Evolutionary conservation across 805 yeast species (phyloP), one percentile per base, ranked within the genome.

Genomic region (Nakazawaea wickerhamii): DNA sequence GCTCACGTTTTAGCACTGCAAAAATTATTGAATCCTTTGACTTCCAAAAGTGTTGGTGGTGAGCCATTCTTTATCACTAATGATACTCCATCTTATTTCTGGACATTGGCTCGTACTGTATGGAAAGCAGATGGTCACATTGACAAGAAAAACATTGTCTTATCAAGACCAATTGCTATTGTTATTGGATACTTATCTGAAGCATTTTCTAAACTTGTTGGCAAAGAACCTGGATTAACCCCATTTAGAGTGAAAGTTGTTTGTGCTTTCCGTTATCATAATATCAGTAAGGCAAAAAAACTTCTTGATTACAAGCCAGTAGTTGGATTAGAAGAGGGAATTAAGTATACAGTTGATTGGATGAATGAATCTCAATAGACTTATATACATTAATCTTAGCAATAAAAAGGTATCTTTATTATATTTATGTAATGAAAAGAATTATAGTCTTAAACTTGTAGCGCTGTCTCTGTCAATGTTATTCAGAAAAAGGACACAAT

Each of bases 41-140:
- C 65, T 13, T 66, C 73, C 8, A 44, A 54, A 1, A 49, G 55
- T 21, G 79, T 91, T 19, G 83, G 87, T 4, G 99, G 99, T 41
- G 87, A 91, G 60, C 75, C 83, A 2, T 93, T 88, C 61, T 88
- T 91, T 58, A 70, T 93, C 49, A 91, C 99, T 6, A 93, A 93
- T 59, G 98, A 90, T 62, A 73, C 90, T 3, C 99, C 99, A 15
- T 76, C 93, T 14, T 95, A 90, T 63, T 93, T 93, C 63, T 93
- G 98, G 97, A 87, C 97, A 3, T 70, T 93, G 53, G 97, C 97
- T 7, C 77, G 97, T 57, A 84, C 95, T 1, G 95, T 93, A 20
- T 93, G 98, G 98, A 91, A 91, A 60, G 90, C 91, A 18, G 96
- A 89, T 63, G 97, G 96, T 3, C 84, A 81, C 56, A 73, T 86